Evolutionary conservation across 2,329 filamentous ascomycete genomes (phyloP), one percentile per base, ranked within the genome.

Genomic region (Hortaea sp.): DNA sequence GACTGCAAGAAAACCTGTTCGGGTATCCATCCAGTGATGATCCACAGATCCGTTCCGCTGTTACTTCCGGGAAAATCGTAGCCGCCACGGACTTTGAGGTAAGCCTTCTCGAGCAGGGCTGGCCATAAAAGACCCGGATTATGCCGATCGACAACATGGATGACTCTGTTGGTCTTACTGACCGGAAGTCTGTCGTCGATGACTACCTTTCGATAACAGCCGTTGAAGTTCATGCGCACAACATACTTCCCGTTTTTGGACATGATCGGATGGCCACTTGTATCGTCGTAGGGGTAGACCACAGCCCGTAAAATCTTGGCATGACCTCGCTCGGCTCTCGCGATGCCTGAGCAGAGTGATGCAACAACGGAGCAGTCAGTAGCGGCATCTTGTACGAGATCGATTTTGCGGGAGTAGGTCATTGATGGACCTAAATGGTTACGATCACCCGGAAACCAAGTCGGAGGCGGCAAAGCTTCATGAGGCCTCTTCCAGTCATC

Each of bases 61-160:
- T 97, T 97, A 60, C 92, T 97, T 6, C 92, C 92, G 0, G 92
- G 90, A 54, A 98, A 98, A 60, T 98, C 89, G 63, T 98, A 98
- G 31, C 92, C 92, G 29, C 92, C 92, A 46, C 90, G 79, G 7
- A 97, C 80, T 69, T 97, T 98, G 1, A 98, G 72, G 57, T 98
- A 98, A 0, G 92, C 92, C 62, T 98, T 98, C 63, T 98, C 92
- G 11, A 97, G 71, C 4, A 98, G 73, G 2, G 90, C 88, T 5
- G 92, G 92, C 88, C 90, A 97, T 10, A 97, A 68, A 10, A 94
- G 72, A n/a, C 70, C 73, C 4, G 85, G 84, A 53, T 95, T 88
- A 38, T 82, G 82, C 32, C 88, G 78, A 58, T 97, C 90, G 40
- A 94, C 77, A 7, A 97, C 89, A 63, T 94, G 88, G 3, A 98